Conservation (phyloP, 768 basidiomycete species). For the Tubosaeta sp. region DNA sequence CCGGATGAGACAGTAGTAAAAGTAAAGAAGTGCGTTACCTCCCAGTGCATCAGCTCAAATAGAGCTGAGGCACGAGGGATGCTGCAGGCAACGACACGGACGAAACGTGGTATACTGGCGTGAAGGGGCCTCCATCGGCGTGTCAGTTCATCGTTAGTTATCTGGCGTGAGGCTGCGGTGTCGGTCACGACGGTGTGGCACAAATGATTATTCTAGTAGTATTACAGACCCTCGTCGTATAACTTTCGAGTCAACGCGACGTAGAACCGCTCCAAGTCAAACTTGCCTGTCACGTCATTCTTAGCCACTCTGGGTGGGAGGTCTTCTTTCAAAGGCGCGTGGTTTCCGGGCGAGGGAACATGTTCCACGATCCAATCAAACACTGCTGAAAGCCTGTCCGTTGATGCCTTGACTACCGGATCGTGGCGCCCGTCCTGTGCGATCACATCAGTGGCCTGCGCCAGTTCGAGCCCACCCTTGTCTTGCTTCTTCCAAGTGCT, state of each 20-base stretch:
- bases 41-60: no score
- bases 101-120: no score
- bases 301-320: conserved; percentile 22
- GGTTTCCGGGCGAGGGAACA: conserved; percentile 39
- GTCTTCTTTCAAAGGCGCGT: conserved; percentile 20
- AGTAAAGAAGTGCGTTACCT: no score
- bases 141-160: no score
- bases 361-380: conserved; percentile 80
- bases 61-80: no score
- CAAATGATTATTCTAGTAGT: not conserved
- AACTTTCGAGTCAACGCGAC: conserved; percentile 84
- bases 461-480: conserved; percentile 34
- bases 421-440: conserved; percentile 39
- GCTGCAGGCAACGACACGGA: no score
- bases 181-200: no score
- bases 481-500: conserved; percentile 58
- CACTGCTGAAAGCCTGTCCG: conserved; percentile 68
- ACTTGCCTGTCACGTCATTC: conserved; percentile 59
- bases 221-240: conserved; percentile 84
- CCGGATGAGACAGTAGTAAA: no score
- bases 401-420: conserved; percentile 59
- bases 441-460: conserved; percentile 14
- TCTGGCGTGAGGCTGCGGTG: no score
- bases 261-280: conserved; percentile 86
- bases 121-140: no score